These are phyloP conservation scores for Mycena amicta DNA, from an alignment of 768 basidiomycete species.

Conservation along the genomic window DNA sequence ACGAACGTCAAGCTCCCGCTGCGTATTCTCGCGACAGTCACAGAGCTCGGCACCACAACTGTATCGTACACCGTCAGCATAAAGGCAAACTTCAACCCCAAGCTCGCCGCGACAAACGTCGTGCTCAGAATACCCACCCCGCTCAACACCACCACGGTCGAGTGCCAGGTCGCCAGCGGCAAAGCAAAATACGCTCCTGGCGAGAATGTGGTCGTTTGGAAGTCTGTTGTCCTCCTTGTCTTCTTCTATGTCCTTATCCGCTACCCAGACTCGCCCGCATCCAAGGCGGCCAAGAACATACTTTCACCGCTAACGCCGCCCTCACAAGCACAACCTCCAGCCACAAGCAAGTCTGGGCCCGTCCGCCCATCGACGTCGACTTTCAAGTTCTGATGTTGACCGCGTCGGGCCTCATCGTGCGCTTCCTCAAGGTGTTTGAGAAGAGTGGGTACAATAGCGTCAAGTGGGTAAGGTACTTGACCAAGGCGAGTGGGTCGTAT, in stretches of 20 bases:
- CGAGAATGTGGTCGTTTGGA: constrained; percentile 97
- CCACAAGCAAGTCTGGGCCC: constrained; percentile 92
- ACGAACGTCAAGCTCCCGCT: constrained; percentile 95
- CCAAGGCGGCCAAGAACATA: constrained; percentile 91
- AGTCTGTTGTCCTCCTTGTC: constrained; percentile 68
- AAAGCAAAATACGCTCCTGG: constrained; percentile 98
- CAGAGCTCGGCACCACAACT: constrained; percentile 88
- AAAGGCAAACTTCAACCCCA: constrained; percentile 89
- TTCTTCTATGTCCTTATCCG: constrained; percentile 1
- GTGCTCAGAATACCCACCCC: constrained; percentile 95
- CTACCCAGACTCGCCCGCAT: constrained; percentile 79
- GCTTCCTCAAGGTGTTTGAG: constrained; percentile 98
- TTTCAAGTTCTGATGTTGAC: constrained; percentile 99
- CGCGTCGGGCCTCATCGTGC: constrained; percentile 90
- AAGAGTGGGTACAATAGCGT: constrained; percentile 92
- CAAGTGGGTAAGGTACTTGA: constrained; percentile 95
- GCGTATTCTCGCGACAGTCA: constrained; percentile 86
- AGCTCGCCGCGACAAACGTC: constrained; percentile 91
- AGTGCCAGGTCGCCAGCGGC: constrained; percentile 87
- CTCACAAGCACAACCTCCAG: constrained; percentile 77
- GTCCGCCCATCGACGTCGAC: constrained; percentile 97
- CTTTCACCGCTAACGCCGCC: constrained; percentile 78
- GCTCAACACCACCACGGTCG: constrained; percentile 88
- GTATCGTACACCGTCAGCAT: constrained; percentile 90
- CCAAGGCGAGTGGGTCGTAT: constrained; percentile 91